These are phyloP conservation scores for Kondoa malvinella DNA, from an alignment of 768 basidiomycete species.

Conservation along the genomic window DNA sequence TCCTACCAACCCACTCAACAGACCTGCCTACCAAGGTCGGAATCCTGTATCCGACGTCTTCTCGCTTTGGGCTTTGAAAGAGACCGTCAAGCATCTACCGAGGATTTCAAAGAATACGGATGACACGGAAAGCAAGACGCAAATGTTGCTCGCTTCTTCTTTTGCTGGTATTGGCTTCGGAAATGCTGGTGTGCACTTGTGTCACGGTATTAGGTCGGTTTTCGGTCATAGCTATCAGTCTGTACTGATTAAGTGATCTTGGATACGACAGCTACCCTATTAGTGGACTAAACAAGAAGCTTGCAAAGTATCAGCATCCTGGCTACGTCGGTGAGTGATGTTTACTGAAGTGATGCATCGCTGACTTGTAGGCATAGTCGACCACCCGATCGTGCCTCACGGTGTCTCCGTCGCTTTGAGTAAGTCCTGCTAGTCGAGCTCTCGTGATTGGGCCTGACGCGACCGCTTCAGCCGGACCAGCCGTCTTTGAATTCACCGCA, in stretches of 20 bases:
- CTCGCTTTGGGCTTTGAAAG: conserved; percentile 72
- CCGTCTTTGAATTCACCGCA: conserved; percentile 92
- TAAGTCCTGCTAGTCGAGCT: conserved; percentile 33
- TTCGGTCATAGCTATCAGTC: conserved; percentile 35
- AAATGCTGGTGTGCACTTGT: conserved; percentile 78
- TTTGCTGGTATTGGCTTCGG: conserved; percentile 82
- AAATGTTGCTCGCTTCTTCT: conserved; percentile 50
- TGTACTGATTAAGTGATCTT: conserved; percentile 3
- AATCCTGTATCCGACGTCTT: conserved; percentile 90
- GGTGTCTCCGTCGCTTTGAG: conserved; percentile 41
- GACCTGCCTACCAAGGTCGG: conserved; percentile 84
- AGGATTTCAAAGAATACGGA: conserved; percentile 57
- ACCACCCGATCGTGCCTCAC: conserved; percentile 81
- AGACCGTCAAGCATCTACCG: conserved; percentile 75
- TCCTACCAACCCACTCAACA: conserved; percentile 69
- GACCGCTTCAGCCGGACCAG: conserved; percentile 79
- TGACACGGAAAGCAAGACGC: conserved; percentile 64
- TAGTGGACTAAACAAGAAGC: conserved; percentile 82
- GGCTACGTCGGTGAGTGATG: conserved; percentile 44
- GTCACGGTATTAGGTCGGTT: conserved; percentile 56
- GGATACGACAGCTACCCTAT: conserved; percentile 39
- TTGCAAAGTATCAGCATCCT: conserved; percentile 77
- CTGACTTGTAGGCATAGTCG: conserved; percentile 31
- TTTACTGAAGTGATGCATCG: neutral
- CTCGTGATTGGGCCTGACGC: conserved; percentile 30